Evolutionary conservation across 176 grass and related monocot species (phyloP), one percentile per base, ranked within the genome.

Genomic region (Oryza glaberrima): DNA sequence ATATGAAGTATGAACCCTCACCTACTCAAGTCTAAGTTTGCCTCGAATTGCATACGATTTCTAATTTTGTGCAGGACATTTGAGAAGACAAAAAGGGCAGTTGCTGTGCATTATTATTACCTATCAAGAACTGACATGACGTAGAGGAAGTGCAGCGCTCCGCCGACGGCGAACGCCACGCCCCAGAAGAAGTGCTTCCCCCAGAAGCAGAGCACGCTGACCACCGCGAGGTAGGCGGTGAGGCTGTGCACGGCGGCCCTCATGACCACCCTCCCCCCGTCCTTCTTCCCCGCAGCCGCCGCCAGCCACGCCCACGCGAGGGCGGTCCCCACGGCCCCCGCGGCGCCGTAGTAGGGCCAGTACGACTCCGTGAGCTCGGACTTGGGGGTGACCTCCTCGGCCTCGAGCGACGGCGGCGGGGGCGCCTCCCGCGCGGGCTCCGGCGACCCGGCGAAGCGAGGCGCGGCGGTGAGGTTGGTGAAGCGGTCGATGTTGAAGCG

Each of bases 121-220:
- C 96, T 94, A 74, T 98, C 93, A 70, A 95, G 84, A 54, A 98
- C 96, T 17, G 96, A 98, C 91, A 98, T 90, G 80, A 98, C 88
- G 80, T 95, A 98, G 40, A 98, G 70, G 84, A 98, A 98, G 77
- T 98, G 96, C 17, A 98, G 84, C 17, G 64, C 83, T 1, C 88
- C 96, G 65, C 96, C 96, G 34, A 98, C 93, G 14, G 86, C 93
- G 40, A 98, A 88, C 17, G 91, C 88, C 23, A 95, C 88, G 47
- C 93, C 96, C 93, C 96, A 98, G 73, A 98, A 98, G 81, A 95
- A 88, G 51, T 98, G 96, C 26, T 89, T 71, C 5, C 80, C 89
- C 96, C 96, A 98, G 88, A 98, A 98, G 90, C 96, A 98, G 22
- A 95, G 80, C 6, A 98, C 93, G 63, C 96, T 94, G 56, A 95